Evolutionary conservation across 1,139 yeast genomes (phyloP), one percentile per base, ranked within the genome.

Genomic region (Suzukiozyma palmioleophila): DNA sequence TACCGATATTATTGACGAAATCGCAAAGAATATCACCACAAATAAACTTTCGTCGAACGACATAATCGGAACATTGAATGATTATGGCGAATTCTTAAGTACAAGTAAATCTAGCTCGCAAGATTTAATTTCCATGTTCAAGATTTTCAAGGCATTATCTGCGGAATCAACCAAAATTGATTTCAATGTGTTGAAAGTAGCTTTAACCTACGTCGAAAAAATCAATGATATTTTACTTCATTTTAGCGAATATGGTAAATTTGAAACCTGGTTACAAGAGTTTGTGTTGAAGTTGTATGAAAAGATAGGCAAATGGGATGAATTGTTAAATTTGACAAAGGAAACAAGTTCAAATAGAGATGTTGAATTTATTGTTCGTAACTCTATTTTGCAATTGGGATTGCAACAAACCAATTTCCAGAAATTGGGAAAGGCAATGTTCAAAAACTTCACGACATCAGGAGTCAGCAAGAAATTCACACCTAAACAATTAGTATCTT

Each of bases 401-500:
- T 47, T 55, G 24, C 37, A 43, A 14, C 53, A 56, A 9, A 53
- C 54, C 8, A 62, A 60, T 8, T 55, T 65, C 21, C 61, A 60
- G 30, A 50, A 48, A 3, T 45, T 76, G 4, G 64, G 70, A 26
- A 61, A 61, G 24, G 60, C 56, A 33, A 50, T 74, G 35, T 75
- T 68, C 57, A 75, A 75, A 37, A 53, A 47, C 45, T 66, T 66
- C 34, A 45, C 77, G 24, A 54, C 66, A 32, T 75, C 80, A 18
- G 82, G 82, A 3, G 75, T 78, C 24, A 58, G 66, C 28, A 54
- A 65, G 25, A 56, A 71, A 0, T 63, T 79, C 40, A 56, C 59
- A 8, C 85, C 87, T 2, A 62, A 60, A 39, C 77, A 73, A 45
- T 44, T 81, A 13, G 45, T 64, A 25, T 51, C 65, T 11, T 50